phyloP scores from a whole-genome alignment of 345 rosid species.

The Citrus cavaleriei region DNA sequence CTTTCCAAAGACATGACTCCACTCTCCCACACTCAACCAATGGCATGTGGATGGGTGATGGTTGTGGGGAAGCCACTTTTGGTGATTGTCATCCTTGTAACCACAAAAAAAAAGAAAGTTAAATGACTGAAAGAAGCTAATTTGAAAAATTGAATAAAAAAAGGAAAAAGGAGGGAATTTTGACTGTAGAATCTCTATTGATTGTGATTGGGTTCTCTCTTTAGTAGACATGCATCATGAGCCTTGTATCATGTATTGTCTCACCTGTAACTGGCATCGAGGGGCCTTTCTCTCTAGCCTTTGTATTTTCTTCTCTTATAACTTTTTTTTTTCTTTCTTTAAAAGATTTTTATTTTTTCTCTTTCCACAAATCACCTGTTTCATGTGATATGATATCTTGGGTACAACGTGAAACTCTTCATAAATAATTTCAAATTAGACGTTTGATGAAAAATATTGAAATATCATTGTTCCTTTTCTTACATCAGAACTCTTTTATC shows the following conservation, averaged over 20 bases:
- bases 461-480: too few relatives aligned
- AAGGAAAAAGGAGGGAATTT: not conserved
- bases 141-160: too few relatives aligned
- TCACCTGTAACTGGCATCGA: constrained; percentile 19
- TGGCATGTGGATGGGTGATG: constrained; percentile 45
- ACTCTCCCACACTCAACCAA: constrained; percentile 28
- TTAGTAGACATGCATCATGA: constrained; percentile 63
- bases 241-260: constrained; percentile 56
- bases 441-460: too few relatives aligned
- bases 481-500: too few relatives aligned
- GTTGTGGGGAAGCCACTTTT: constrained; percentile 25
- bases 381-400: not conserved
- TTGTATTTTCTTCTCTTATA: not conserved
- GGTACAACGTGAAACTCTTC: too few relatives aligned
- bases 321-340: not conserved
- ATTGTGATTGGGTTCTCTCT: constrained; percentile 50
- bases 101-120: too few relatives aligned
- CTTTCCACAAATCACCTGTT: too few relatives aligned
- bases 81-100: constrained; percentile 21
- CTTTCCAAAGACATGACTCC: constrained; percentile 37
- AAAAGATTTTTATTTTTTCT: too few relatives aligned
- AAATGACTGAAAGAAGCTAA: not conserved
- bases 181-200: constrained; percentile 28
- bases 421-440: too few relatives aligned
- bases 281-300: constrained; percentile 8